Evolutionary conservation across 768 basidiomycete genomes (phyloP).

Genomic region (Phylloporus sp.): DNA sequence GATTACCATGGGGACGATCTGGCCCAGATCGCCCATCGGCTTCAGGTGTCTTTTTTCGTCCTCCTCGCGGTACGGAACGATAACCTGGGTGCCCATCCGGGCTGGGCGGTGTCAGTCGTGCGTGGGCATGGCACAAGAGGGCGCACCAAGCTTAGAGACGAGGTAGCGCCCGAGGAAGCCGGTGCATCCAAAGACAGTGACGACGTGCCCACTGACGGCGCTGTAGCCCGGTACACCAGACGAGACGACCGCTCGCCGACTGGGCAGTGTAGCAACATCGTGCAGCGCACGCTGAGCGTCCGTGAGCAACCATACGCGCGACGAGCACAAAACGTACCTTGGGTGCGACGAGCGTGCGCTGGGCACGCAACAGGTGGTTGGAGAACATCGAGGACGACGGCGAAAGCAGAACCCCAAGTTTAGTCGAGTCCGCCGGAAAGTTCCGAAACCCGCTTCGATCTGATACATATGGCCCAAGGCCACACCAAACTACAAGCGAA

Average conservation of each 20-base stretch:
- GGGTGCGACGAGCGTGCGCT: constrained; percentile 45
- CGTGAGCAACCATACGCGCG: background rate
- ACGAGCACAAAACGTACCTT: constrained; percentile 34
- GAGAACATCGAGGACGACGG: constrained; percentile 38
- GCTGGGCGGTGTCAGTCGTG: constrained; percentile 48
- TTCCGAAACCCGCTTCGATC: constrained; percentile 15
- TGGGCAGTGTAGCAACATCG: constrained; percentile 62
- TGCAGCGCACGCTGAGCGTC: constrained; percentile 64
- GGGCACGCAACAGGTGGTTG: constrained; percentile 47
- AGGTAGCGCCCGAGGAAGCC: constrained; percentile 94
- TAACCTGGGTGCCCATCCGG: constrained; percentile 87
- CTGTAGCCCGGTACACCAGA: constrained; percentile 82
- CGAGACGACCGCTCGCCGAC: constrained; percentile 62
- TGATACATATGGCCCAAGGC: constrained; percentile 65
- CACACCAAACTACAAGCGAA: constrained; percentile 70
- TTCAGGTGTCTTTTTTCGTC: constrained; percentile 88
- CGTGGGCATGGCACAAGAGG: too few species aligned
- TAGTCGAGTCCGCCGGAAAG: constrained; percentile 18
- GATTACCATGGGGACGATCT: constrained; percentile 88
- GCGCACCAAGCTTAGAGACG: constrained; percentile 83
- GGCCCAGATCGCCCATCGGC: constrained; percentile 95
- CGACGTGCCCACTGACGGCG: constrained; percentile 85
- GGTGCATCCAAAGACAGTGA: constrained; percentile 95
- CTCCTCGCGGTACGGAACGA: constrained; percentile 93
- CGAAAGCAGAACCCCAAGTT: background rate